These are phyloP conservation scores for Saraca asoca DNA, from an alignment of 331 rosid genomes.

Conservation along the genomic window DNA sequence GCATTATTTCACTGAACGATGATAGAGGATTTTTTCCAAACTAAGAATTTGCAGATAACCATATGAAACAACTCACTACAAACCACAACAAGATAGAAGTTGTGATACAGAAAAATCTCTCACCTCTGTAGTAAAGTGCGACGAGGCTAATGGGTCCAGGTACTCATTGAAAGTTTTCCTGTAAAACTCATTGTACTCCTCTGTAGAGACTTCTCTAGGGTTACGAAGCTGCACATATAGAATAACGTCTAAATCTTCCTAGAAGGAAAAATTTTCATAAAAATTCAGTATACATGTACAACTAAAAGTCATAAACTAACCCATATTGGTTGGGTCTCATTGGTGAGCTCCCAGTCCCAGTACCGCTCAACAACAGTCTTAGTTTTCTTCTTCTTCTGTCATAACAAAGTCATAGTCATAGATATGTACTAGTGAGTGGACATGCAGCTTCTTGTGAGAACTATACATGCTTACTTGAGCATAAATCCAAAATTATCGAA, in stretches of 20 bases:
- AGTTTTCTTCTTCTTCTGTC: slow-evolving; percentile 87
- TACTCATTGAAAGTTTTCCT: slow-evolving; percentile 82
- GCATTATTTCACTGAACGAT: background rate
- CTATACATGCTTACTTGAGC: background rate
- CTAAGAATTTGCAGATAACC: slow-evolving; percentile 8
- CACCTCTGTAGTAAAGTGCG: slow-evolving; percentile 97
- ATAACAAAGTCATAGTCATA: slow-evolving; percentile 17
- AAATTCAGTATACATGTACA: slow-evolving; percentile 8
- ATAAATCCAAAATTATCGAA: slow-evolving; percentile 8
- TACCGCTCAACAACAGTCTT: slow-evolving; percentile 87
- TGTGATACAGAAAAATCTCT: background rate
- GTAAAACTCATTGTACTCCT: slow-evolving; percentile 97
- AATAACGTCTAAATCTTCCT: slow-evolving; percentile 17
- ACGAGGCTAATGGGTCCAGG: slow-evolving; percentile 89
- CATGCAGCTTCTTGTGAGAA: slow-evolving; percentile 1
- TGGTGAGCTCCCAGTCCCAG: slow-evolving; percentile 97
- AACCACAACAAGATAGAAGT: slow-evolving; percentile 2
- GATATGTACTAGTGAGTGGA: slow-evolving; percentile 21
- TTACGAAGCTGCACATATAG: slow-evolving; percentile 80
- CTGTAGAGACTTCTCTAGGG: slow-evolving; percentile 81
- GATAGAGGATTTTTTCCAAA: background rate
- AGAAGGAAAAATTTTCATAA: background rate
- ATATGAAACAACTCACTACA: background rate
- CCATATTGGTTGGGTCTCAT: slow-evolving; percentile 97
- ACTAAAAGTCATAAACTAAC: slow-evolving; percentile 46